Percentiles rank a stretch among this genome's conserved stretches.
phyloP scores from a whole-genome alignment of 306 rosid genomes.

The Potentilla sterilis region DNA sequence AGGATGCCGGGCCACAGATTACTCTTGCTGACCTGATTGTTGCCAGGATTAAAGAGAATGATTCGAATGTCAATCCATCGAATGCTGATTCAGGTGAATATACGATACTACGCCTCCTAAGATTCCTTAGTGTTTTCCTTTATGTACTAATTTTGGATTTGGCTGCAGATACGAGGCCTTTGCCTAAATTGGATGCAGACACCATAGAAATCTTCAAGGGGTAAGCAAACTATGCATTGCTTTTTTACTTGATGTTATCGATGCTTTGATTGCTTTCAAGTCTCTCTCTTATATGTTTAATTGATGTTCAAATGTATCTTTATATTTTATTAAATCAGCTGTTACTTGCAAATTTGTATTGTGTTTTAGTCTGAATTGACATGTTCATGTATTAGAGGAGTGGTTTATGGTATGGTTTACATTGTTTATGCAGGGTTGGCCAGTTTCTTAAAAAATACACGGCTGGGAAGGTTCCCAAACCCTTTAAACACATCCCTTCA shows the following conservation, averaged over 20 bases:
- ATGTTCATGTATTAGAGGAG: not conserved
- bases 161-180: slow-evolving; percentile 59
- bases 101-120: not conserved
- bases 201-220: slow-evolving; percentile 68
- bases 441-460: slow-evolving; percentile 60
- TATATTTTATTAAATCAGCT: not conserved
- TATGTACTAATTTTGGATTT: not conserved
- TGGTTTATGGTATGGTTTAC: slow-evolving; percentile 8
- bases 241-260: not conserved
- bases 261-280: not conserved
- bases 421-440: slow-evolving; percentile 54
- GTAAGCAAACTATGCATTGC: slow-evolving; percentile 31
- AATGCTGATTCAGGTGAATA: slow-evolving; percentile 35
- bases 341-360: not conserved
- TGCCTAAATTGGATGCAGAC: slow-evolving; percentile 65
- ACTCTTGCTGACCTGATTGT: slow-evolving; percentile 72
- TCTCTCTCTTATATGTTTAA: not conserved
- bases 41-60: slow-evolving; percentile 66
- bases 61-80: slow-evolving; percentile 43
- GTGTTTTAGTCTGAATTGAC: not conserved
- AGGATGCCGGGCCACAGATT: slow-evolving; percentile 41
- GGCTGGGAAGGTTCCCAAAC: slow-evolving; percentile 72
- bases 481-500: slow-evolving; percentile 73
- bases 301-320: not conserved
- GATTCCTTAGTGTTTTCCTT: not conserved